Evolutionary conservation across 345 rosid species (phyloP), one percentile per base, ranked within the genome.

Genomic region (Salix suchowensis): DNA sequence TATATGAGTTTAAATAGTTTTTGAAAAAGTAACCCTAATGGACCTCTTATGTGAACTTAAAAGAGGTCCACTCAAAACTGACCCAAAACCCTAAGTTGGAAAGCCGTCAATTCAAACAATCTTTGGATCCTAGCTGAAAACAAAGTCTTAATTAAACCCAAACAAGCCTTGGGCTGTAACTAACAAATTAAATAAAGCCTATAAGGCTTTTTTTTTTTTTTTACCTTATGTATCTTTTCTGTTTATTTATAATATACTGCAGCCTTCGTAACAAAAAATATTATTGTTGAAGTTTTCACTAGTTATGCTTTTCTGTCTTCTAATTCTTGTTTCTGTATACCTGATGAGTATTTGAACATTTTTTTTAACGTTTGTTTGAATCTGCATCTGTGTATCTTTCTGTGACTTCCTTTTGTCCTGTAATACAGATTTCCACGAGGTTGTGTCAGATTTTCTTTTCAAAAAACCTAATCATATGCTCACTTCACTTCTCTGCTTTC

Each of bases 401-500:
- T 85, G 91, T 85, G 89, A 87, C 96, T 80, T 86, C 84, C 74
- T 89, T 87, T 94, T 92, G 97, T 90, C 92, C 73, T 87, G 87
- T 88, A 88, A 84, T 82, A 85, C 88, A 85, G 85, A 85, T 86
- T 85, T 84, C 92, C 96, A 94, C 94, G 96, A 92, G 94, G 87
- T 76, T 81, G 86, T 91, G 97, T 92, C 97, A 94, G 98, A 85
- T 81, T 55, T 74, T 48, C 68, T 71, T 80, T 80, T 84, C 67
- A 72, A 82, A 82, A 46, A 76, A 67, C 30, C 61, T 66, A 74
- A 66, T 70, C 70, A 60, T 73, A 30, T 76, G 74, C 55, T 81
- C 83, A 62, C 82, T 64, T 81, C 82, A 86, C 85, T 90, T 88
- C 87, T 79, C 84, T 77, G 79, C 42, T 74, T 66, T 71, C 77